Evolutionary conservation across 768 basidiomycete species (phyloP).

Genomic region (Pleurotus giganteus): DNA sequence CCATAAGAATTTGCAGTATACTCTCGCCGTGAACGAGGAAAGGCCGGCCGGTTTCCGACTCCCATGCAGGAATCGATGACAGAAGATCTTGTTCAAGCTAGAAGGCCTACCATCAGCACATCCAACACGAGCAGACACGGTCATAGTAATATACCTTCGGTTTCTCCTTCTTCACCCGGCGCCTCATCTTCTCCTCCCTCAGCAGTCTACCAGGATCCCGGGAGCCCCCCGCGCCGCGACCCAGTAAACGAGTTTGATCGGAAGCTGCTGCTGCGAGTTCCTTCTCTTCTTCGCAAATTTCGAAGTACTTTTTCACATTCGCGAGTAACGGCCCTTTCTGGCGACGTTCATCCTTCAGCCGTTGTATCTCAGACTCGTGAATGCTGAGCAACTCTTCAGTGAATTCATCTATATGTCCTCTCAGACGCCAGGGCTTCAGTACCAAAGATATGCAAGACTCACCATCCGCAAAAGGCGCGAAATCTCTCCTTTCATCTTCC

Average conservation of each 20-base stretch:
- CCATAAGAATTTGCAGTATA: slow-evolving; percentile 76
- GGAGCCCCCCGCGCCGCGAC: slow-evolving; percentile 52
- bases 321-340: slow-evolving; percentile 74
- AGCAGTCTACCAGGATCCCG: slow-evolving; percentile 84
- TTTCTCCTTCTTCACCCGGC: slow-evolving; percentile 89
- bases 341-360: slow-evolving; percentile 80
- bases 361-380: slow-evolving; percentile 82
- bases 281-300: slow-evolving; percentile 86
- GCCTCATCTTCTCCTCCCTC: slow-evolving; percentile 96
- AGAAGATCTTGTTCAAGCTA: slow-evolving; percentile 91
- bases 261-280: slow-evolving; percentile 79
- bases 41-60: slow-evolving; percentile 63
- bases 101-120: not conserved
- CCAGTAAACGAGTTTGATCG: slow-evolving; percentile 80
- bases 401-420: slow-evolving; percentile 60
- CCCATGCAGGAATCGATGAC: slow-evolving; percentile 80
- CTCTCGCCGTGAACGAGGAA: slow-evolving; percentile 87
- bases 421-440: slow-evolving; percentile 9
- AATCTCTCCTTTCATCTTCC: slow-evolving; percentile 77
- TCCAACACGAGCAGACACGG: not conserved
- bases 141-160: slow-evolving; percentile 64
- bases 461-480: slow-evolving; percentile 85
- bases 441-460: slow-evolving; percentile 18
- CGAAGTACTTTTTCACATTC: slow-evolving; percentile 83
- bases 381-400: slow-evolving; percentile 83